These are phyloP conservation scores for Cutaneotrichosporon sp. DNA, from an alignment of 1,284 basidiomycete species.

Conservation along the genomic window DNA sequence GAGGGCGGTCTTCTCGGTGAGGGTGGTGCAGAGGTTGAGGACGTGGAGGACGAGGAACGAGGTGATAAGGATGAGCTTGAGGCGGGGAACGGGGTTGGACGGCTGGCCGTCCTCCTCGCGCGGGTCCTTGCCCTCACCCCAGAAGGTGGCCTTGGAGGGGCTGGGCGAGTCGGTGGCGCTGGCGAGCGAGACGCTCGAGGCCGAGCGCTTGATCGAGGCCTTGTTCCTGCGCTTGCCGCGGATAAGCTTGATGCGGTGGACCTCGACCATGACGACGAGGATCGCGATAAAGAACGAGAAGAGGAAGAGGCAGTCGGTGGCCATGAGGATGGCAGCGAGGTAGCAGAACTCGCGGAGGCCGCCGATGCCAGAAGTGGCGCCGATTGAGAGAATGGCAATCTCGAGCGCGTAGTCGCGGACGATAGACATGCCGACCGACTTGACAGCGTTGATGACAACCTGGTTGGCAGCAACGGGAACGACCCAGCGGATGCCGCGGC, in stretches of 20 bases:
- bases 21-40: conserved; percentile 89
- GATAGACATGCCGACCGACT: conserved; percentile 75
- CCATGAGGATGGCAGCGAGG: conserved; percentile 75
- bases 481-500: conserved; percentile 56
- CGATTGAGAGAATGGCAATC: conserved; percentile 82
- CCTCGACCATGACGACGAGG: conserved; percentile 90
- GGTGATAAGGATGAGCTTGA: conserved; percentile 87
- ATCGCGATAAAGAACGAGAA: conserved; percentile 89
- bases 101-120: conserved; percentile 21
- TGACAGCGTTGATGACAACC: conserved; percentile 81
- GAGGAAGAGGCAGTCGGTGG: conserved; percentile 83
- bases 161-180: conserved; percentile 18
- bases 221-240: conserved; percentile 48
- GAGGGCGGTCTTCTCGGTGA: conserved; percentile 71
- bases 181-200: conserved; percentile 20
- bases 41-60: conserved; percentile 87
- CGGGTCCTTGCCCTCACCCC: conserved; percentile 15
- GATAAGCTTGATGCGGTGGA: conserved; percentile 63
- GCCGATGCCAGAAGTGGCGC: conserved; percentile 82
- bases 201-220: conserved; percentile 26
- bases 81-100: conserved; percentile 78
- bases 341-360: conserved; percentile 95
- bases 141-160: conserved; percentile 17
- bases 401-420: conserved; percentile 92
- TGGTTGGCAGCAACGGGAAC: conserved; percentile 69